phyloP scores from a whole-genome alignment of 208 protist species.

The Acanthamoeba royreba region DNA sequence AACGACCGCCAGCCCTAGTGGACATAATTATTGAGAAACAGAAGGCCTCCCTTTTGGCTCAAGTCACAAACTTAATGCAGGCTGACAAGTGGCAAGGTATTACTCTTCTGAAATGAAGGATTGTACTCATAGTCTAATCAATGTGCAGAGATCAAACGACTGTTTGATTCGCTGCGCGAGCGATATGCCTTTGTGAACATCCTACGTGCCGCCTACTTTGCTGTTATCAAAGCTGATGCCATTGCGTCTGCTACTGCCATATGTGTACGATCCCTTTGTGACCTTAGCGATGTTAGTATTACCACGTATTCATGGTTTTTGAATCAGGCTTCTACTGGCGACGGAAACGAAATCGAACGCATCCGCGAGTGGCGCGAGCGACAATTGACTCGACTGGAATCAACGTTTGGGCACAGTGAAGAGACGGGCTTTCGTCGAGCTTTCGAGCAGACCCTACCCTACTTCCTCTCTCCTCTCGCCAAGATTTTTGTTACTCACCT shows the following conservation, averaged over 20 bases:
- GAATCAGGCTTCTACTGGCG: background rate
- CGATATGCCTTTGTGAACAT: background rate
- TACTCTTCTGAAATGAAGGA: background rate
- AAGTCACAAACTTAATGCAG: background rate
- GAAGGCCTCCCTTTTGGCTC: background rate
- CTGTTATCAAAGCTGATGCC: background rate
- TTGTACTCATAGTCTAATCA: background rate
- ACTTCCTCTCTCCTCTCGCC: background rate
- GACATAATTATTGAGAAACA: background rate
- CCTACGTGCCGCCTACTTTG: background rate
- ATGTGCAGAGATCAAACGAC: background rate
- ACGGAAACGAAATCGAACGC: background rate
- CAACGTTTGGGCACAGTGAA: background rate
- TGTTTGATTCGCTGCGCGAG: background rate
- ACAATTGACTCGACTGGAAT: background rate
- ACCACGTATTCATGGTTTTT: too few relatives aligned
- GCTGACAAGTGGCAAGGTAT: background rate
- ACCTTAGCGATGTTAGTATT: too few relatives aligned
- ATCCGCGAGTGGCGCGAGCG: background rate
- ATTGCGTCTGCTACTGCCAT: background rate
- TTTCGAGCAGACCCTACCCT: background rate
- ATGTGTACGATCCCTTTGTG: background rate
- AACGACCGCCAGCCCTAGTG: background rate
- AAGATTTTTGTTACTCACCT: background rate
- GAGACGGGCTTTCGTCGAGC: background rate